phyloP scores from a whole-genome alignment of 768 basidiomycete genomes.

The Boletus rubescentipes region DNA sequence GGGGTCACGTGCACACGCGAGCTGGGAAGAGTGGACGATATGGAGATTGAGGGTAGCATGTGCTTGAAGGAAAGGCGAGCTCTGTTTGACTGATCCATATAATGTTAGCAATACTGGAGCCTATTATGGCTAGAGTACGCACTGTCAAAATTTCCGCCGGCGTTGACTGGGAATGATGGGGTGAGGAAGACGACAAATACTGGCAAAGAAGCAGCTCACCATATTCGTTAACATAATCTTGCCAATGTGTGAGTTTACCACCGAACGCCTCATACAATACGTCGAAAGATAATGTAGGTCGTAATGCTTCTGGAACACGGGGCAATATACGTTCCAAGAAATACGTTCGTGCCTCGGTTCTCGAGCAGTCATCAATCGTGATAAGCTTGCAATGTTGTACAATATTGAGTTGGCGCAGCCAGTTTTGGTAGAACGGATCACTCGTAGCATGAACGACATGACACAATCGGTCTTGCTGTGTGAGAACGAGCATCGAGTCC shows the following conservation, averaged over 20 bases:
- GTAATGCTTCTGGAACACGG: conserved; percentile 65
- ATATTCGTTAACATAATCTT: conserved; percentile 76
- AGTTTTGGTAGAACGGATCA: conserved; percentile 83
- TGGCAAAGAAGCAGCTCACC: conserved; percentile 34
- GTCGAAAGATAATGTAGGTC: conserved; percentile 62
- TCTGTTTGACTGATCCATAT: conserved; percentile 58
- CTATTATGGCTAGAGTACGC: conserved; percentile 26
- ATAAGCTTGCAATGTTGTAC: conserved; percentile 87
- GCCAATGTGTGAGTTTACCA: conserved; percentile 81
- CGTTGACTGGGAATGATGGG: conserved; percentile 54
- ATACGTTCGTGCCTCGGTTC: conserved; percentile 64
- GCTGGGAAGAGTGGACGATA: conserved; percentile 80
- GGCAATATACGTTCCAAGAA: conserved; percentile 65
- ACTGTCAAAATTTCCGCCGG: conserved; percentile 71
- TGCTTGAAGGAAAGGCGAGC: conserved; percentile 83
- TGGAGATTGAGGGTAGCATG: conserved; percentile 82
- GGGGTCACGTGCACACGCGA: conserved; percentile 38
- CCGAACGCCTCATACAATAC: conserved; percentile 76
- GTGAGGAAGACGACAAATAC: background rate
- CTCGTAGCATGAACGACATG: conserved; percentile 82
- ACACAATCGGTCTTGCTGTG: conserved; percentile 84
- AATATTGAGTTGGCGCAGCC: conserved; percentile 76
- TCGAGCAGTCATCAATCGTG: conserved; percentile 78
- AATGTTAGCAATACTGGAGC: conserved; percentile 6
- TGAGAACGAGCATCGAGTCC: conserved; percentile 83